Conservation (phyloP, 2,329 filamentous ascomycete genomes). For the Chaetomium sp. region DNA sequence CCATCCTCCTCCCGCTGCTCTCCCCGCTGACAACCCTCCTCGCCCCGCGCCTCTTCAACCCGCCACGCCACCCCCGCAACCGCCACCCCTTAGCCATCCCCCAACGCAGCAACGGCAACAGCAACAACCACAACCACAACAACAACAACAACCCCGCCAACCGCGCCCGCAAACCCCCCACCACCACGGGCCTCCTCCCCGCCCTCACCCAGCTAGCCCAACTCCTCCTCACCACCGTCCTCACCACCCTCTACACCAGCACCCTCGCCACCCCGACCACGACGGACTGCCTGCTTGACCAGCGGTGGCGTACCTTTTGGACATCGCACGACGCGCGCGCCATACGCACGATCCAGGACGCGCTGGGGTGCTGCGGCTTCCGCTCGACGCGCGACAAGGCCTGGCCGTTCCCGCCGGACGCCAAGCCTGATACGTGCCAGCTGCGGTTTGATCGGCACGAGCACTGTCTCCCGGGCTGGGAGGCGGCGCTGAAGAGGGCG, state of each 20-base stretch:
- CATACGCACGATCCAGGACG: slow-evolving; percentile 65
- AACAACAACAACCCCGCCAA: slow-evolving; percentile 38
- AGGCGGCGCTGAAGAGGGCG: slow-evolving; percentile 13
- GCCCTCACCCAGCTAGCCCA: slow-evolving; percentile 26
- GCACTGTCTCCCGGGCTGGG: slow-evolving; percentile 23
- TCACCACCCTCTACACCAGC: slow-evolving; percentile 46
- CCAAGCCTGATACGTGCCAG: slow-evolving; percentile 18
- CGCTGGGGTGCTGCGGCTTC: slow-evolving; percentile 68
- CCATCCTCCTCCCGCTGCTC: slow-evolving; percentile 46
- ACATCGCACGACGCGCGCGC: slow-evolving; percentile 49
- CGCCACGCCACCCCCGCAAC: slow-evolving; percentile 28
- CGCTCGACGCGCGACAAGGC: slow-evolving; percentile 59
- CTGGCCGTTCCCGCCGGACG: slow-evolving; percentile 61
- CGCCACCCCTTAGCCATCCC: slow-evolving; percentile 2
- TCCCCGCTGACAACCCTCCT: slow-evolving; percentile 43
- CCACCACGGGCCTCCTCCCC: not conserved
- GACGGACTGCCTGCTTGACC: slow-evolving; percentile 56
- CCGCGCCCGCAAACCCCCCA: slow-evolving; percentile 41
- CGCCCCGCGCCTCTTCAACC: slow-evolving; percentile 40
- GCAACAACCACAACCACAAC: slow-evolving; percentile 18
- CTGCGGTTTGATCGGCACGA: slow-evolving; percentile 18
- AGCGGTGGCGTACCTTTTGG: slow-evolving; percentile 59
- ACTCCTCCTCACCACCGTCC: slow-evolving; percentile 45
- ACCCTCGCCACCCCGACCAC: slow-evolving; percentile 42
- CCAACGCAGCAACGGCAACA: slow-evolving; percentile 19